phyloP scores from a whole-genome alignment of 495 filamentous ascomycete genomes.

The Tuber indicum region DNA sequence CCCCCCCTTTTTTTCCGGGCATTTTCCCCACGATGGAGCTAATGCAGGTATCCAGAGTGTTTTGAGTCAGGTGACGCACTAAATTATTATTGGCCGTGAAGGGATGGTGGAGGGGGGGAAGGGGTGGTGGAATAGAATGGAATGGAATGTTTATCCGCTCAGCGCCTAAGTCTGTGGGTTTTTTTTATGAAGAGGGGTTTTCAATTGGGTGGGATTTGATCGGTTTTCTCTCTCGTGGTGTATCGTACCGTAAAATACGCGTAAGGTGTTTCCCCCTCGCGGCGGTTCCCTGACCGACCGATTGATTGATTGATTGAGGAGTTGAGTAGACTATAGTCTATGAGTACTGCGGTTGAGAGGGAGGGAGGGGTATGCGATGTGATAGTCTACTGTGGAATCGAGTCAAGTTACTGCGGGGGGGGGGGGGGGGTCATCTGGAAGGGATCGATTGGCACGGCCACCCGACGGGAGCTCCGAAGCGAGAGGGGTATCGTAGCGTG shows the following conservation, averaged over 20 bases:
- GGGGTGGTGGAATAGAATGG: background rate
- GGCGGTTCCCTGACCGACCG: background rate
- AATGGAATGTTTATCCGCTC: background rate
- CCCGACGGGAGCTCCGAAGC: background rate
- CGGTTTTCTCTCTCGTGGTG: background rate
- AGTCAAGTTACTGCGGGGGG: too few species aligned
- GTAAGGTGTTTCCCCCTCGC: background rate
- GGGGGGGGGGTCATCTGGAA: background rate
- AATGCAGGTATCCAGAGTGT: slow-evolving; percentile 34
- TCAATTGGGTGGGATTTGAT: background rate
- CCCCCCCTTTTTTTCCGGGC: slow-evolving; percentile 23
- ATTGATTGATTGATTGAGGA: background rate
- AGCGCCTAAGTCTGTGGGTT: background rate
- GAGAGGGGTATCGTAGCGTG: background rate
- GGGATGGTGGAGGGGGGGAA: background rate
- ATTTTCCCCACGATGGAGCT: slow-evolving; percentile 24
- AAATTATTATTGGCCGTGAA: slow-evolving; percentile 4
- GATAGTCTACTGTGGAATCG: too few species aligned
- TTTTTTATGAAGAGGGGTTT: background rate
- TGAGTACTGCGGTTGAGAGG: too few species aligned
- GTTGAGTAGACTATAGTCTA: background rate
- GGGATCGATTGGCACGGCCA: background rate
- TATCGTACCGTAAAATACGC: background rate
- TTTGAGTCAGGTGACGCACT: slow-evolving; percentile 36
- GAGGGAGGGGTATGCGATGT: too few species aligned